A percentile compares a stretch with the other conserved stretches of the same genome.
Evolutionary conservation across 148 eudicot genomes (phyloP).

Genomic region (Fagopyrum esculentum): DNA sequence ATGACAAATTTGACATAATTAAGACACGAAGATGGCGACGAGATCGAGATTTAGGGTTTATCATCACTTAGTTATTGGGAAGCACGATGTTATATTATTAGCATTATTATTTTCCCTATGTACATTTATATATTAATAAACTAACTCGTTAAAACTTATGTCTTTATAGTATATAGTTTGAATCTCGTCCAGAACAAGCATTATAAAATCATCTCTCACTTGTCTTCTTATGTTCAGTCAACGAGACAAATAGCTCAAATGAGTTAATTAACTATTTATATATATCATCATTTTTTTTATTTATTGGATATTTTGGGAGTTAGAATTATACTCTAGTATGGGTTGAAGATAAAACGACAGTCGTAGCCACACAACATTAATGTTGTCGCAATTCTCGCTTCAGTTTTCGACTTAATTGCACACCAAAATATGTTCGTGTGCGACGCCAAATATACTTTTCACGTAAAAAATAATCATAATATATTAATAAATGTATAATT

Average conservation of each 20-base stretch:
- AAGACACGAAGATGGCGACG: background rate
- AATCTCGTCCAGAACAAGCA: background rate
- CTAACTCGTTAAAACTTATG: background rate
- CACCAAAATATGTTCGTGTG: background rate
- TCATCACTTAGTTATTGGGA: slow-evolving; percentile 6
- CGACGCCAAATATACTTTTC: background rate
- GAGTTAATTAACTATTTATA: background rate
- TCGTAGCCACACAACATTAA: slow-evolving; percentile 3
- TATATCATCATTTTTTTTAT: background rate
- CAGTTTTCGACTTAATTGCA: background rate
- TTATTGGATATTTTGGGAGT: background rate
- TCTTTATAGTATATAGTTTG: slow-evolving; percentile 1
- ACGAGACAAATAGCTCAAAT: slow-evolving; percentile 11
- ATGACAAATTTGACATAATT: background rate
- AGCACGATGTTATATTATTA: slow-evolving; percentile 9
- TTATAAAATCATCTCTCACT: slow-evolving; percentile 2
- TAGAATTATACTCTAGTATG: background rate
- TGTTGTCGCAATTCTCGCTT: slow-evolving; percentile 8
- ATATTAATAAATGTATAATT: too few species aligned
- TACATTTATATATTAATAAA: background rate
- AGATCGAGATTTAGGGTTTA: slow-evolving; percentile 12
- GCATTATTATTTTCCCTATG: slow-evolving; percentile 4
- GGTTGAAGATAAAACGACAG: background rate
- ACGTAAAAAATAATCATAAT: too few species aligned
- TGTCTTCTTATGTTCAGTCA: slow-evolving; percentile 10